A percentile compares a stretch with the other conserved stretches of the same genome.
Evolutionary conservation across 1,284 basidiomycete genomes (phyloP).

Genomic region (Lignosus rhinocerotis): DNA sequence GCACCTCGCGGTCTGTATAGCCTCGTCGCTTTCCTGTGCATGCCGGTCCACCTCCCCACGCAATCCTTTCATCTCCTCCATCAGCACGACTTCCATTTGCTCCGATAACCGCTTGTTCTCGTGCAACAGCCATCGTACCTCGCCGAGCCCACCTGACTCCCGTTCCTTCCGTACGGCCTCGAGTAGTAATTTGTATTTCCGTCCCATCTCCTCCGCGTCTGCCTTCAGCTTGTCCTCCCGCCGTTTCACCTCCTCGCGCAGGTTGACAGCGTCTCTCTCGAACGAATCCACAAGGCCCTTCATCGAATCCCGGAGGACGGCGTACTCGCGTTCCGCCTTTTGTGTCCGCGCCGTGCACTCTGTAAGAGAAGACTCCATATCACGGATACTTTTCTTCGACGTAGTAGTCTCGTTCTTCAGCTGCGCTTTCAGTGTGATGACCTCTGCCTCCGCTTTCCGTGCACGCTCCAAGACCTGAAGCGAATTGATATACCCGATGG

Average conservation of each 20-base stretch:
- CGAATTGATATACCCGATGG: neutral
- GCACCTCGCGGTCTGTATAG: conserved; percentile 61
- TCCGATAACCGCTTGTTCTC: conserved; percentile 44
- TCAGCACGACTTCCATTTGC: conserved; percentile 55
- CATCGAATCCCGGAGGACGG: conserved; percentile 71
- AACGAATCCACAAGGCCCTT: conserved; percentile 68
- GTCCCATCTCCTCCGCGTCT: conserved; percentile 63
- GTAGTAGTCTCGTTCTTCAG: conserved; percentile 71
- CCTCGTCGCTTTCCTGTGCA: conserved; percentile 53
- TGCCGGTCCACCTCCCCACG: conserved; percentile 54
- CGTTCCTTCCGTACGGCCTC: conserved; percentile 59
- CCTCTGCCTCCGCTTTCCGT: conserved; percentile 78
- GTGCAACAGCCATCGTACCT: conserved; percentile 39
- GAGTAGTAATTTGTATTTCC: conserved; percentile 62
- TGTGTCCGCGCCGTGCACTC: conserved; percentile 77
- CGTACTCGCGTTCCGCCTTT: conserved; percentile 77
- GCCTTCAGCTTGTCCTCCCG: conserved; percentile 64
- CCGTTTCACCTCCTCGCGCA: conserved; percentile 69
- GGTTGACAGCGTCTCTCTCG: conserved; percentile 63
- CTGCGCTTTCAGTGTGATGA: conserved; percentile 60
- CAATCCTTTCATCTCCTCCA: conserved; percentile 44
- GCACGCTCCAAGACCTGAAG: conserved; percentile 76
- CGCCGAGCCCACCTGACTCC: conserved; percentile 40
- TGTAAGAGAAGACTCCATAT: conserved; percentile 70
- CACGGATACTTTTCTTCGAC: conserved; percentile 72